Evolutionary conservation across 768 basidiomycete genomes (phyloP), one percentile per base, ranked within the genome.

Genomic region (Leucosporidium scottii): DNA sequence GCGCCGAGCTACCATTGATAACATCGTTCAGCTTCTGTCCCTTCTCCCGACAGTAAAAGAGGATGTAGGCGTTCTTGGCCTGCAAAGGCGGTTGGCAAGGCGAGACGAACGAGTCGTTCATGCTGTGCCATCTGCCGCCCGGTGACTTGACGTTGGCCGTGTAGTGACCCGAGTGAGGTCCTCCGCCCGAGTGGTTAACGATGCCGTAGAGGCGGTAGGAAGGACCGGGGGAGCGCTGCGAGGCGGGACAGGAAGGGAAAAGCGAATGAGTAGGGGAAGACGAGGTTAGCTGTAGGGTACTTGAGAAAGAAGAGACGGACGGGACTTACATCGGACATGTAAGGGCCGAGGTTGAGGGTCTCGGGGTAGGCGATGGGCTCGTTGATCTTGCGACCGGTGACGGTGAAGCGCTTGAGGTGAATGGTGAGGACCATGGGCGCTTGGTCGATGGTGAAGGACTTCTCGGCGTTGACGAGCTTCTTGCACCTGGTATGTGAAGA

Each of bases 151-250:
- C 85, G 74, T 85, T 87, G 23, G 93, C 87, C 71, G 85, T 91
- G 79, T 99, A 99, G 78, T 99, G 96, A 6, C 96, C 96, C 2
- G 90, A 93, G 75, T 96, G 90, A 20, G 93, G 91, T 8, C 93
- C 92, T 51, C 85, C 83, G 61, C 96, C 96, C 17, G 89, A 90
- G 77, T 99, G 96, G 72, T 86, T 91, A 63, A 97, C 90, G 68
- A 98, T 85, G 36, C 89, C 93, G 77, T 92, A 96, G 3, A 99
- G 80, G 2, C 87, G 85, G 79, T 99, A 99, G 31, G 82, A 80
- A 7, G 89, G 89, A 2, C 87, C 87, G 71, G 55, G 47, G 3
- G 54, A 15, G 5, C 25, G 10, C 59, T 67, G 61, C 7, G 28
- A 18, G 7, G 27, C 10, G 17, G 62, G 12, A 20, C 48, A 30